Evolutionary conservation across 2,329 filamentous ascomycete genomes (phyloP), one percentile per base, ranked within the genome.

Genomic region (Alternaria tenuissima): DNA sequence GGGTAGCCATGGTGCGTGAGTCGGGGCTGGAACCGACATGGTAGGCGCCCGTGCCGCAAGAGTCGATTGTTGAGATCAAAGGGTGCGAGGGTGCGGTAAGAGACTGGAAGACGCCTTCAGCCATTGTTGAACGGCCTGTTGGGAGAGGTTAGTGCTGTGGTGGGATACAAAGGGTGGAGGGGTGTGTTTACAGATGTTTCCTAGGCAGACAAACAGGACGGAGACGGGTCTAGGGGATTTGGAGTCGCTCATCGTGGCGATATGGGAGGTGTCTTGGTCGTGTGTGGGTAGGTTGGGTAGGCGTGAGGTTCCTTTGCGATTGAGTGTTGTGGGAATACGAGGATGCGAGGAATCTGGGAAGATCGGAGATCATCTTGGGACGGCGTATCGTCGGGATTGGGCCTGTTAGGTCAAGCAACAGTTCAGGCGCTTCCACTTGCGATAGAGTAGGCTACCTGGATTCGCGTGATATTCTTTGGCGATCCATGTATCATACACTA

Each of bases 141-240:
- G 39, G 7, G 5, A 26, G 26, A 34, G 43, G 36, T 52, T 43
- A 39, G 46, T 38, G 5, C 39, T 24, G 20, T 42, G 20, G 30
- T 14, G 1, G 41, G 6, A 7, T n/a, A 16, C 39, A 48, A 43
- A 39, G 3, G 16, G 41, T 36, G 20, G 20, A 43, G 55, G 14
- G 41, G 20, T 7, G 20, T 24, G 12, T 24, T 82, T 73, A 86
- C 93, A 99, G 74, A 98, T 98, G 80, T 99, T 99, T 78, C 95
- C 95, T 34, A 98, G 86, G 81, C 95, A 99, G 70, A 98, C 94
- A 76, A 98, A 98, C 53, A 98, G 87, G 38, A 98, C 91, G 75
- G 87, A 91, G 71, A 87, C 85, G 73, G 76, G 73, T 53, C 71
- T 73, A n/a, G 66, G 62, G 28, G 70, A 59, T 7, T 54, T 52